These are phyloP conservation scores for Cercospora sesami DNA, from an alignment of 2,329 filamentous ascomycete genomes.

Conservation along the genomic window DNA sequence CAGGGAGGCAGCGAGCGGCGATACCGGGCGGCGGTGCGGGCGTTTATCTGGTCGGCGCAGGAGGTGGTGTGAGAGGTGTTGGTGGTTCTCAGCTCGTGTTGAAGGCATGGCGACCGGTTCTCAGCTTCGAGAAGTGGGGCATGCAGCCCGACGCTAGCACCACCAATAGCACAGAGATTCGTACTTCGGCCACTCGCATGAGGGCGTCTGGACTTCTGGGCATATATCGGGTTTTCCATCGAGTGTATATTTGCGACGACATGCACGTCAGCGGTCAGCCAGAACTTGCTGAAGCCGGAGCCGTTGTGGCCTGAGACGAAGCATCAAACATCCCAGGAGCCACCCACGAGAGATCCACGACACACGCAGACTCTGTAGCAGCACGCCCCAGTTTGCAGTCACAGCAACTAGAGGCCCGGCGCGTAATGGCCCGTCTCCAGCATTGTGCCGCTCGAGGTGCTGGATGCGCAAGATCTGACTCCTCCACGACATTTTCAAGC, in stretches of 20 bases:
- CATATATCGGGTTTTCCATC: not conserved
- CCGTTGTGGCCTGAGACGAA: not conserved
- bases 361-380: too few species aligned
- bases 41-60: not conserved
- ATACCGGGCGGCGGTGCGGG: not conserved
- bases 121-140: constrained; percentile 2
- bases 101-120: constrained; percentile 2
- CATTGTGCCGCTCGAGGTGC: too few species aligned
- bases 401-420: too few species aligned
- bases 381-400: too few species aligned
- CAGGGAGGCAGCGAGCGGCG: not conserved
- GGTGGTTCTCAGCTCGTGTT: not conserved
- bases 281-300: not conserved
- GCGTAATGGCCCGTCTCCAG: too few species aligned
- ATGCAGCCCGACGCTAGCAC: constrained; percentile 1
- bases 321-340: not conserved
- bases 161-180: not conserved
- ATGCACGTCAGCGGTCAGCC: not conserved
- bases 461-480: too few species aligned
- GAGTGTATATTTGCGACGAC: not conserved
- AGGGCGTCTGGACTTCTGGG: not conserved
- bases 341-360: not conserved
- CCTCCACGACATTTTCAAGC: too few species aligned
- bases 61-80: not conserved
- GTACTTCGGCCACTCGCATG: not conserved